Percentiles rank a stretch among this genome's conserved stretches.
phyloP scores from a whole-genome alignment of 306 rosid genomes.

The Rosa persica region DNA sequence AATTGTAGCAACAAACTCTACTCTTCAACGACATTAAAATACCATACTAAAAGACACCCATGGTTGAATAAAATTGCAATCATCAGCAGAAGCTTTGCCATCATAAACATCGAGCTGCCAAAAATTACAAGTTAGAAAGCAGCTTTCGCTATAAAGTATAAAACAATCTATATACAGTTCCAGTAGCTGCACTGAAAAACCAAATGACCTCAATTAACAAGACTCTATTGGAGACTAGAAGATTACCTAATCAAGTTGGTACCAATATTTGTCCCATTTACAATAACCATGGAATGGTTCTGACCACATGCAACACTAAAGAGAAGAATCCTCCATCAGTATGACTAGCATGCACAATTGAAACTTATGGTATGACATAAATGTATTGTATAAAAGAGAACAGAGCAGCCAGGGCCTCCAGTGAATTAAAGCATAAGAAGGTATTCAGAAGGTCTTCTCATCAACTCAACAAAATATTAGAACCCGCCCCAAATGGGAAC shows the following conservation, averaged over 20 bases:
- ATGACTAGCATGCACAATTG: conserved; percentile 12
- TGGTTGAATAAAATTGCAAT: conserved; percentile 11
- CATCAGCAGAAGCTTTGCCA: conserved; percentile 68
- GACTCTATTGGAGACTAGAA: too few species aligned
- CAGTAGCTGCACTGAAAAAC: background rate
- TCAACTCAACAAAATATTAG: too few species aligned
- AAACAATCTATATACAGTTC: background rate
- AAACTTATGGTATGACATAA: background rate
- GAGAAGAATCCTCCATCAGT: conserved; percentile 24
- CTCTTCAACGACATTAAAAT: background rate
- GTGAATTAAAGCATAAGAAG: too few species aligned
- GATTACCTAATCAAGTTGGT: conserved; percentile 84
- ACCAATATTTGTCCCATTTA: conserved; percentile 66
- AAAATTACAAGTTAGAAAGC: conserved; percentile 7
- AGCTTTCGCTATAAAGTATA: background rate
- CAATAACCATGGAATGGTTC: conserved; percentile 86
- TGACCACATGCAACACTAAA: conserved; percentile 91
- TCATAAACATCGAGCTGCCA: conserved; percentile 81
- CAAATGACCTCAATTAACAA: background rate
- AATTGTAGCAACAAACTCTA: background rate
- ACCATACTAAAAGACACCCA: background rate
- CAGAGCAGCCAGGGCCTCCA: too few species aligned
- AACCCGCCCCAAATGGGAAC: too few species aligned
- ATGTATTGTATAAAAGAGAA: too few species aligned
- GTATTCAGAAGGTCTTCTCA: too few species aligned